Base-by-base conservation (phyloP, 2,329 filamentous ascomycete species). In the Xylaria sp. region DNA sequence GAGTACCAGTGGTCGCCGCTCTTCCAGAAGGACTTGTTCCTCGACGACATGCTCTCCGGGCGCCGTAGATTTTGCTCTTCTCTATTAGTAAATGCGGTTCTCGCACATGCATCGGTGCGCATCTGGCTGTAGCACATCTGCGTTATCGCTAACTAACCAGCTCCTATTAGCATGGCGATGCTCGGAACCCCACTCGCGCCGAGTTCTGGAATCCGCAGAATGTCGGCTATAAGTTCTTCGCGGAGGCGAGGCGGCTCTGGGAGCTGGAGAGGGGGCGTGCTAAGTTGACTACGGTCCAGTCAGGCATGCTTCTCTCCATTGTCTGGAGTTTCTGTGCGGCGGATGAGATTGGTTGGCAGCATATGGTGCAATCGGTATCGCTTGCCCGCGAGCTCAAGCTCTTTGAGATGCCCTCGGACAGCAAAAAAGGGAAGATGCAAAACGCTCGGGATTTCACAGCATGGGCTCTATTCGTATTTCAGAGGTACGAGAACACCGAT, bases 21-120 rank as follows among this genome's bases (percentile, higher is more conserved):
- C 0, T 73, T 76, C 21, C 72, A 77, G 2, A 76, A 74, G 53
- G 72, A 74, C 21, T 62, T 62, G 1, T 75, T 77, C 24, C 52
- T 76, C 0, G 62, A 74, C n/a, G 74, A 76, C 22, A 70, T 77
- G 70, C 63, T 59, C 9, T 54, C 61, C 0, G 61, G 62, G 1
- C 56, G 59, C 0, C 46, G 52, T 0, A 64, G 70, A 13, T 76
- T 74, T 58, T 77, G 75, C 54, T 76, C 75, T 0, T 48, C 66
- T 7, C 61, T 77, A 0, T 66, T 77, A 2, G 72, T 76, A 44
- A 77, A 76, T 34, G 57, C 67, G 1, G 38, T 72, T 9, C 66
- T 77, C 34, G 70, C 71, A 7, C 58, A 70, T 18, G 65, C 70
- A 50, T 75, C 68, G 44, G 74, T 76, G 68, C 52, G 70, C 60